Percentiles rank a stretch among this genome's conserved stretches.
These are phyloP conservation scores for Alloascoidea hylecoeti DNA, from an alignment of 805 yeast species.

Conservation along the genomic window DNA sequence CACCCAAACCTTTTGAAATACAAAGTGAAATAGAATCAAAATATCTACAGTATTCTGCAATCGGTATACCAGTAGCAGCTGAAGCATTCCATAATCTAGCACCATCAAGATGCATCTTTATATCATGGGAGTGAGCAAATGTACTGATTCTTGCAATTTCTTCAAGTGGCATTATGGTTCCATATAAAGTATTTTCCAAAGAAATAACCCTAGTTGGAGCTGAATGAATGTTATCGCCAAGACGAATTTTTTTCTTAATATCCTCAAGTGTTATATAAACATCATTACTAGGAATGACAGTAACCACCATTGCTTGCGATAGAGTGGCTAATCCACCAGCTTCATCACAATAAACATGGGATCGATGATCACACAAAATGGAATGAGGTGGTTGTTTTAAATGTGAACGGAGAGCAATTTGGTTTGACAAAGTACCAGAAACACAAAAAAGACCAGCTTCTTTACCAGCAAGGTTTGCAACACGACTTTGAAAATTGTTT, in stretches of 20 bases:
- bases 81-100: constrained; percentile 94
- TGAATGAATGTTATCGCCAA: constrained; percentile 72
- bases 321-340: constrained; percentile 87
- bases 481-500: constrained; percentile 40
- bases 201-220: constrained; percentile 83
- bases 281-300: constrained; percentile 71
- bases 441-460: constrained; percentile 74
- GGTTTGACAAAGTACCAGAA: constrained; percentile 87
- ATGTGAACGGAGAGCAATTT: constrained; percentile 67
- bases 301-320: constrained; percentile 84
- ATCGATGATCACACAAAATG: constrained; percentile 74
- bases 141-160: constrained; percentile 58
- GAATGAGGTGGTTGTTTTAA: constrained; percentile 74
- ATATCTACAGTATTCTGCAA: constrained; percentile 55
- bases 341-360: constrained; percentile 73
- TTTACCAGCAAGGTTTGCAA: constrained; percentile 62
- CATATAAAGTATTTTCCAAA: constrained; percentile 81
- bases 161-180: constrained; percentile 65
- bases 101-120: constrained; percentile 78
- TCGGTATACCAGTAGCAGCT: constrained; percentile 52
- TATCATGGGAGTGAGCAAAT: constrained; percentile 47
- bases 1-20: constrained; percentile 81
- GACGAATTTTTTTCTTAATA: constrained; percentile 44
- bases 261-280: constrained; percentile 70
- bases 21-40: constrained; percentile 89